phyloP scores from a whole-genome alignment of 768 basidiomycete genomes.

The Boletales sp. region DNA sequence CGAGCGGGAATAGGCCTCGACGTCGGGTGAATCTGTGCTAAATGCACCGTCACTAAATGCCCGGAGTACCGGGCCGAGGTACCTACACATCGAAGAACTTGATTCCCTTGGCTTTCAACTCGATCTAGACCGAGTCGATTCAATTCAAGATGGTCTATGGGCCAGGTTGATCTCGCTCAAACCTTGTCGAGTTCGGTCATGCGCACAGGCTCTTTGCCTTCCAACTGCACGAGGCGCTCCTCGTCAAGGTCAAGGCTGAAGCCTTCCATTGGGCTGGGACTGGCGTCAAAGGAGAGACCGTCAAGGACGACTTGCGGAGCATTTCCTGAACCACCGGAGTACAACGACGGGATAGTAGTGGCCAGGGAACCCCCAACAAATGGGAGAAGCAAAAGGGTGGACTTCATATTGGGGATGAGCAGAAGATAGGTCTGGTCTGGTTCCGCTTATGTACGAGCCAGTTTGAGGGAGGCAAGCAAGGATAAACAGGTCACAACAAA shows the following conservation, averaged over 20 bases:
- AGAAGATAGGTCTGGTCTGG: too few species aligned
- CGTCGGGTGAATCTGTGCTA: slow-evolving; percentile 73
- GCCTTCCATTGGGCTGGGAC: slow-evolving; percentile 33
- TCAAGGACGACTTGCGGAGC: slow-evolving; percentile 23
- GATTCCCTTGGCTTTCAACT: slow-evolving; percentile 70
- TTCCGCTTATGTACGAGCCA: background rate
- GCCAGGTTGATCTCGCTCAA: background rate
- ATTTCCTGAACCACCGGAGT: slow-evolving; percentile 1
- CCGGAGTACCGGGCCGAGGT: background rate
- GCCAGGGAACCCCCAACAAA: slow-evolving; percentile 19
- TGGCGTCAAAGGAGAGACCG: slow-evolving; percentile 24
- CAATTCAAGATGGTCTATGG: background rate
- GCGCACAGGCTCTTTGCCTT: slow-evolving; percentile 67
- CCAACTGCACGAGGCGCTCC: slow-evolving; percentile 71
- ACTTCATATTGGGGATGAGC: slow-evolving; percentile 6
- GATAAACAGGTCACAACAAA: slow-evolving; percentile 9
- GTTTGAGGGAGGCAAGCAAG: background rate
- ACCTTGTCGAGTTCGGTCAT: slow-evolving; percentile 93
- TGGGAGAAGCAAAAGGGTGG: slow-evolving; percentile 15
- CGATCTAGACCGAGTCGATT: slow-evolving; percentile 46
- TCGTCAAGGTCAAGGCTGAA: slow-evolving; percentile 72
- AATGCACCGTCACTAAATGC: slow-evolving; percentile 4
- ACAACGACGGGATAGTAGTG: slow-evolving; percentile 11
- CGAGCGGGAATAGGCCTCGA: slow-evolving; percentile 42
- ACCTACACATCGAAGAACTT: slow-evolving; percentile 86